Percentiles rank a stretch among this genome's conserved stretches.
Evolutionary conservation across 495 filamentous ascomycete genomes (phyloP).

Genomic region (Tuber umbilicatum): DNA sequence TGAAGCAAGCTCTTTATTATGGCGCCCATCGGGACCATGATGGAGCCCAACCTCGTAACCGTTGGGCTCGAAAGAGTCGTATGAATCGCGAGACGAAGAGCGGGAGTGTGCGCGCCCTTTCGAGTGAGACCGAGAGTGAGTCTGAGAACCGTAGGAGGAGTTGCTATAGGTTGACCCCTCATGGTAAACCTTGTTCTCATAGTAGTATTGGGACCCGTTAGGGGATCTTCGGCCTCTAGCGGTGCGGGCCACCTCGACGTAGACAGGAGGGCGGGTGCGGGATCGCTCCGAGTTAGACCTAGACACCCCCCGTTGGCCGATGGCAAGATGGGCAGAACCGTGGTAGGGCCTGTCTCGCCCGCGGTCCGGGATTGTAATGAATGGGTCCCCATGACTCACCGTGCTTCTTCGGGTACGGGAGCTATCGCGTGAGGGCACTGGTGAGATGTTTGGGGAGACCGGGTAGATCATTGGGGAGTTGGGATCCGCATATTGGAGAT

Average conservation of each 20-base stretch:
- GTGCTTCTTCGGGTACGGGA: slow-evolving; percentile 21
- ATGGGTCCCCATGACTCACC: slow-evolving; percentile 1
- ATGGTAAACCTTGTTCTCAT: slow-evolving; percentile 7
- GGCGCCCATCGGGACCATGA: neutral
- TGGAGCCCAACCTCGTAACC: neutral
- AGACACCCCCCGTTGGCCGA: slow-evolving; percentile 6
- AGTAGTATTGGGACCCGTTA: slow-evolving; percentile 17
- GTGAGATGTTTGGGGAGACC: slow-evolving; percentile 27
- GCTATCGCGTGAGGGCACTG: slow-evolving; percentile 23
- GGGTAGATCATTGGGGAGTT: slow-evolving; percentile 26
- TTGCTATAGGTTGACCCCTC: slow-evolving; percentile 28
- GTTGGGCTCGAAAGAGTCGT: slow-evolving; percentile 13
- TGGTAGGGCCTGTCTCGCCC: slow-evolving; percentile 21
- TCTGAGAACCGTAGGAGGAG: slow-evolving; percentile 27
- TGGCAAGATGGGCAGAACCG: slow-evolving; percentile 6
- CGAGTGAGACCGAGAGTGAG: slow-evolving; percentile 27
- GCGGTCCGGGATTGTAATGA: slow-evolving; percentile 17
- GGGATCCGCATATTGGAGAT: slow-evolving; percentile 28
- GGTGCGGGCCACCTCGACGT: slow-evolving; percentile 15
- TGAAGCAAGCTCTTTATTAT: neutral
- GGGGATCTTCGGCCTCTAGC: slow-evolving; percentile 16
- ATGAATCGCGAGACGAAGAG: slow-evolving; percentile 29
- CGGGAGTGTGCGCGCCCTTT: slow-evolving; percentile 24
- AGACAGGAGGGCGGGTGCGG: slow-evolving; percentile 6
- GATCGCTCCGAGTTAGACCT: slow-evolving; percentile 33